These are phyloP conservation scores for Luzula sylvatica DNA, from an alignment of 176 grass and related monocot species.

Conservation along the genomic window DNA sequence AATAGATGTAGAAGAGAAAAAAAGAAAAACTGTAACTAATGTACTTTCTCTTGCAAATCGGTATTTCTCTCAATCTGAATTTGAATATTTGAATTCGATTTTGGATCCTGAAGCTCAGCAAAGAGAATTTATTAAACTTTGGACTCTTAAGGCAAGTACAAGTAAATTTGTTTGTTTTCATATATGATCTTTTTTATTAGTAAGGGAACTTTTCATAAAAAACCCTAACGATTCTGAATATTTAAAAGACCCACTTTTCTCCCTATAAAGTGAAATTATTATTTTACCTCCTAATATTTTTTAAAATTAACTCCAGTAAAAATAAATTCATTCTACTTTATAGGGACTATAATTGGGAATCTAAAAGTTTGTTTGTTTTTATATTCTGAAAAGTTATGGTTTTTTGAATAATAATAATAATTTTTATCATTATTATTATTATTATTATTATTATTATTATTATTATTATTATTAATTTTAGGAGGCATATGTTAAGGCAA, in stretches of 20 bases:
- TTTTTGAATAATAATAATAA: too few relatives aligned
- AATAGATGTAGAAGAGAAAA: constrained; percentile 86
- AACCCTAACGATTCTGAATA: too few relatives aligned
- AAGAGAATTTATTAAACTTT: constrained; percentile 83
- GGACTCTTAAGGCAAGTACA: constrained; percentile 87
- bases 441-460: not conserved
- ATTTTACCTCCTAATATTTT: too few relatives aligned
- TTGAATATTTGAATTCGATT: constrained; percentile 51
- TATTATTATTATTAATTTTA: constrained; percentile 25
- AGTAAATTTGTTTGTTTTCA: too few relatives aligned
- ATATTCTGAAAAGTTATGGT: not conserved
- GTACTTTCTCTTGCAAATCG: constrained; percentile 60
- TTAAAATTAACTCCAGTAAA: too few relatives aligned
- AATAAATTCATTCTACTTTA: too few relatives aligned
- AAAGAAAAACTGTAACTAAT: constrained; percentile 55
- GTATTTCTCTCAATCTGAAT: constrained; percentile 81
- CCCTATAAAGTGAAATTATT: too few relatives aligned
- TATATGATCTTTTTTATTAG: too few relatives aligned
- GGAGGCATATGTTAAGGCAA: constrained; percentile 36
- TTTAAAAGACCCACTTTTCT: too few relatives aligned
- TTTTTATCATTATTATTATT: not conserved
- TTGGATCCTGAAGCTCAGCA: constrained; percentile 46
- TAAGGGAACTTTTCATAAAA: too few relatives aligned
- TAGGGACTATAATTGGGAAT: too few relatives aligned
- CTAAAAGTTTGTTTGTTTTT: too few relatives aligned